Evolutionary conservation across 2,329 filamentous ascomycete genomes (phyloP).

Genomic region (Periglandula ipomoeae): DNA sequence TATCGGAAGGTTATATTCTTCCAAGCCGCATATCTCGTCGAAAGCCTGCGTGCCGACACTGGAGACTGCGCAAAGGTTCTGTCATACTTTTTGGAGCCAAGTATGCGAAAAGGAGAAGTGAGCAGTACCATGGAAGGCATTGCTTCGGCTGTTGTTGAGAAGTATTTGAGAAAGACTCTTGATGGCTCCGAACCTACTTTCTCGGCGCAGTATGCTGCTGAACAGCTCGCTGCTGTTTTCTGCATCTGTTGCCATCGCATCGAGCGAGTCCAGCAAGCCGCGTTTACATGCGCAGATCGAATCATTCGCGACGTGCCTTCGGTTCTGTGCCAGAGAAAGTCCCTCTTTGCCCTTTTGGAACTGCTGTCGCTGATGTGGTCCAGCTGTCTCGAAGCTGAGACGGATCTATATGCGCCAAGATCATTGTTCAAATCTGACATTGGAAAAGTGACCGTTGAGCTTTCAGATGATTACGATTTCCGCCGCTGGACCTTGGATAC

Average conservation of each 20-base stretch:
- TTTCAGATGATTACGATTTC: constrained; percentile 89
- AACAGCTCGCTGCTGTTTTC: constrained; percentile 78
- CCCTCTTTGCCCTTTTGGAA: constrained; percentile 87
- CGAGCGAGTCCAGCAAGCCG: constrained; percentile 80
- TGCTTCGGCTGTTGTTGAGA: constrained; percentile 60
- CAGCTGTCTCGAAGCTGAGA: constrained; percentile 87
- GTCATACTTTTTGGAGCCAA: constrained; percentile 90
- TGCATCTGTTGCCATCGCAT: constrained; percentile 90
- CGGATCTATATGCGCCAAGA: constrained; percentile 83
- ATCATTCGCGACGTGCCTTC: constrained; percentile 82
- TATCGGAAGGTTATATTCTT: constrained; percentile 91
- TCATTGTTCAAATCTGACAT: constrained; percentile 70
- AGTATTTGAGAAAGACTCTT: constrained; percentile 69
- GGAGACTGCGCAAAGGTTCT: constrained; percentile 87
- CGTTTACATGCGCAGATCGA: constrained; percentile 71
- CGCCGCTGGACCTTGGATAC: constrained; percentile 70
- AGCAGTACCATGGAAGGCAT: constrained; percentile 57
- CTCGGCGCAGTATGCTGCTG: constrained; percentile 83
- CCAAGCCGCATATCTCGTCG: constrained; percentile 81
- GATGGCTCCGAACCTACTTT: constrained; percentile 65
- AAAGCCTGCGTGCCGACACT: constrained; percentile 74
- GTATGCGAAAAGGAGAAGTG: constrained; percentile 57
- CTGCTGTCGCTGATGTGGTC: constrained; percentile 91
- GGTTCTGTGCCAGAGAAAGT: constrained; percentile 78
- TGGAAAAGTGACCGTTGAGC: constrained; percentile 71